A percentile compares a stretch with the other conserved stretches of the same genome.
Evolutionary conservation across 2,329 filamentous ascomycete genomes (phyloP).

Genomic region (Fulvia fulva): DNA sequence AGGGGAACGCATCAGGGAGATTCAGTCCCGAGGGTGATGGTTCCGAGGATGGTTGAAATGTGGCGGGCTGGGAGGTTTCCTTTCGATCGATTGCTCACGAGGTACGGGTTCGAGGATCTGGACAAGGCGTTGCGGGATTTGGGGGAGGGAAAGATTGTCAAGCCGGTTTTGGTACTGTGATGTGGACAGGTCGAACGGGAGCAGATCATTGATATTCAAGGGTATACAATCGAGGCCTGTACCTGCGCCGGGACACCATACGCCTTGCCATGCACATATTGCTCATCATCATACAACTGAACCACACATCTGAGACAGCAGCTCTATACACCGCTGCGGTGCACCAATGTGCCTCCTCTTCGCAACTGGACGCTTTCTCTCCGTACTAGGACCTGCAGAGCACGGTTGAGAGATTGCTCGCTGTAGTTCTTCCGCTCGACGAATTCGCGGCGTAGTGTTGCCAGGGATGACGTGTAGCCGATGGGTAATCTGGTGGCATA

Average conservation of each 20-base stretch:
- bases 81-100: constrained; percentile 18
- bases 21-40: constrained; percentile 20
- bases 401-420: constrained; percentile 79
- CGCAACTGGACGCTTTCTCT: constrained; percentile 82
- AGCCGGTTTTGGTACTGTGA: constrained; percentile 21
- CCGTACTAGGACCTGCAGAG: constrained; percentile 79
- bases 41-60: constrained; percentile 20
- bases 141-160: constrained; percentile 17
- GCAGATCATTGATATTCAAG: too few species aligned
- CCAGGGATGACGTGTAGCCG: constrained; percentile 89
- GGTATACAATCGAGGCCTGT: not conserved
- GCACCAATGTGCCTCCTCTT: constrained; percentile 71
- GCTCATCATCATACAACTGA: not conserved
- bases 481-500: constrained; percentile 62
- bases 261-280: not conserved
- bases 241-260: not conserved
- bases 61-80: constrained; percentile 20
- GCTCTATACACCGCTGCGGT: constrained; percentile 56
- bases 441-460: constrained; percentile 82
- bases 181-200: too few species aligned
- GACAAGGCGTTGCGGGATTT: constrained; percentile 16
- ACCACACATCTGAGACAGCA: too few species aligned
- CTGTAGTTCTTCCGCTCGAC: constrained; percentile 87
- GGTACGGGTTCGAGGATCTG: constrained; percentile 22
- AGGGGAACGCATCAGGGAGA: constrained; percentile 26